phyloP scores from a whole-genome alignment of 805 yeast species.

The Wickerhamomyces chaumierensis region DNA sequence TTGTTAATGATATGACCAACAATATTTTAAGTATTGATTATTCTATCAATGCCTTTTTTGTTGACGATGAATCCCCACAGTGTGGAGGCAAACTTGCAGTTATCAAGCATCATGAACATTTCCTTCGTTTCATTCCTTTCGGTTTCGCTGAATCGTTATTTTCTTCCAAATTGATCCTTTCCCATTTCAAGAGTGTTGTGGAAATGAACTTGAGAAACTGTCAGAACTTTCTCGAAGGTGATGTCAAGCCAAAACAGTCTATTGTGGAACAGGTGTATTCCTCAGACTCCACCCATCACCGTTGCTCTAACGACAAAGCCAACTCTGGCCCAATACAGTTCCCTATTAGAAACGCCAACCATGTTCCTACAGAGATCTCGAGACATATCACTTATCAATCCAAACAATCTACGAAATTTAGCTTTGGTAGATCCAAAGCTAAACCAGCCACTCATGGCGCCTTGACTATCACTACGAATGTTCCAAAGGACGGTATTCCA shows the following conservation, averaged over 20 bases:
- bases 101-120: constrained; percentile 25
- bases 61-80: constrained; percentile 28
- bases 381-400: constrained; percentile 1
- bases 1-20: constrained; percentile 38
- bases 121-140: constrained; percentile 29
- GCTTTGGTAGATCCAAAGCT: not conserved
- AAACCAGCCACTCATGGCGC: constrained; percentile 15
- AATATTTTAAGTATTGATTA: constrained; percentile 38
- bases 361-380: constrained; percentile 11
- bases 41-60: constrained; percentile 44
- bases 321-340: constrained; percentile 4
- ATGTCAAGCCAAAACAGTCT: not conserved
- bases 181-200: constrained; percentile 5
- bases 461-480: constrained; percentile 18
- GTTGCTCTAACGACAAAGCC: not conserved
- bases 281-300: not conserved
- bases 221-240: not conserved
- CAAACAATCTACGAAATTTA: not conserved
- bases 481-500: constrained; percentile 25
- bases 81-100: constrained; percentile 18
- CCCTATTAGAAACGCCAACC: constrained; percentile 14
- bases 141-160: constrained; percentile 20
- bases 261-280: not conserved
- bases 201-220: constrained; percentile 1
- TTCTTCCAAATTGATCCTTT: constrained; percentile 7